Evolutionary conservation across 2,329 filamentous ascomycete species (phyloP), one percentile per base, ranked within the genome.

Genomic region (Exophiala mesophila): DNA sequence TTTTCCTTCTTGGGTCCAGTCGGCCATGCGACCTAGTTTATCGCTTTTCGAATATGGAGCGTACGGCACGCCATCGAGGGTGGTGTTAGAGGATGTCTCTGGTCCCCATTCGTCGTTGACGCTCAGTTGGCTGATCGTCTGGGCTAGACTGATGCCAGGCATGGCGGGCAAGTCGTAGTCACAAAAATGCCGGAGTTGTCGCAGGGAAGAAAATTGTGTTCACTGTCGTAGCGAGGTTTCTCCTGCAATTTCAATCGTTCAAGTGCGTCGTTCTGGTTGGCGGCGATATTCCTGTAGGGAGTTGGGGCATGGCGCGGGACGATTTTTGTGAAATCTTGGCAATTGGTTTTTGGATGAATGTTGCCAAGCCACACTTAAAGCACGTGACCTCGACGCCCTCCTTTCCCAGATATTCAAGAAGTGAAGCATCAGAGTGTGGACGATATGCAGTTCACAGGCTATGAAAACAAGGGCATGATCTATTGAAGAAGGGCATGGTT

Each of bases 41-140:
- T 98, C 92, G 64, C 88, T 88, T 71, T 98, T 98, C 56, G 89
- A 96, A 75, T 92, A 98, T 49, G 92, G 92, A 58, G 92, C 92
- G 67, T 96, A 98, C 28, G 92, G 92, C 36, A 97, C 88, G 63
- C 92, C 92, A 64, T 94, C 83, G 59, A 97, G 78, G 50, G 86
- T 95, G 53, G 87, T 94, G 65, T 95, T 87, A 58, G 72, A 80
- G 48, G 88, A 84, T 56, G 84, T 79, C 49, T 85, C 67, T 40
- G 90, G 90, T 47, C 92, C 92, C 92, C 92, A 98, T 67, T 82
- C 78, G 59, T 87, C 83, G 62, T 83, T 82, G 42, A 82, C 73
- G 50, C 83, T 84, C 61, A 88, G 78, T 60, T 78, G 75, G 61
- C 82, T 72, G 63, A 87, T 83, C 53, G 88, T 76, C 58, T 81